Conservation (phyloP, 1,284 basidiomycete genomes). For the Puccinia triticina region DNA sequence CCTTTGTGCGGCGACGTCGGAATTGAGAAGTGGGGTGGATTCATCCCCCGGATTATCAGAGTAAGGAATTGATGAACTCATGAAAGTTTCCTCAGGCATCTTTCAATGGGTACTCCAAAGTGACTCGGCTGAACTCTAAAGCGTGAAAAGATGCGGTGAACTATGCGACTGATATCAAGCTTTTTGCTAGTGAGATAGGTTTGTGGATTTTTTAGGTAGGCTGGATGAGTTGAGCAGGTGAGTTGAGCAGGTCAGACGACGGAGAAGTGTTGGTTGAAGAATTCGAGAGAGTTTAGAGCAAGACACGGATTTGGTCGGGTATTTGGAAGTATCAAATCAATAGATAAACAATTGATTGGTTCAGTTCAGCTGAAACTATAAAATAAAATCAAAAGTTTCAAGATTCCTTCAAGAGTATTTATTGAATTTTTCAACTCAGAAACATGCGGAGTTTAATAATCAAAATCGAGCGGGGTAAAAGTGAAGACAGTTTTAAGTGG, state of each 20-base stretch:
- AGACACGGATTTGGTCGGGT: not conserved
- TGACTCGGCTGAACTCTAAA: not conserved
- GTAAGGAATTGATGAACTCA: slow-evolving; percentile 1
- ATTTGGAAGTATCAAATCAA: not conserved
- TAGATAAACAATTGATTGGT: not conserved
- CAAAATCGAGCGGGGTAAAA: not conserved
- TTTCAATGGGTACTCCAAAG: not conserved
- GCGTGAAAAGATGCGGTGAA: not conserved
- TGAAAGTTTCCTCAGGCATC: not conserved
- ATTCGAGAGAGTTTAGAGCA: not conserved
- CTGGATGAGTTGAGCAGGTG: not conserved
- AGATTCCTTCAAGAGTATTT: not conserved
- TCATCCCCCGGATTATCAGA: slow-evolving; percentile 10
- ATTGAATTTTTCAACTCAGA: not conserved
- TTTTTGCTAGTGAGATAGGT: not conserved
- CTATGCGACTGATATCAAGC: not conserved
- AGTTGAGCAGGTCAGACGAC: not conserved
- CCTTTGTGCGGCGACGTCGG: slow-evolving; percentile 1
- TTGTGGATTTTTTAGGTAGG: not conserved
- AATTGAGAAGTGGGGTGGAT: slow-evolving; percentile 26
- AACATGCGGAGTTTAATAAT: slow-evolving; percentile 15
- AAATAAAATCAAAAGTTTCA: not conserved
- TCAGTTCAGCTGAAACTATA: not conserved
- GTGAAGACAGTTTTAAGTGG: not conserved
- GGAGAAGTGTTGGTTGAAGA: not conserved